Evolutionary conservation across 139 green algal species (phyloP), one percentile per base, ranked within the genome.

Genomic region (Volvox reticuliferus): DNA sequence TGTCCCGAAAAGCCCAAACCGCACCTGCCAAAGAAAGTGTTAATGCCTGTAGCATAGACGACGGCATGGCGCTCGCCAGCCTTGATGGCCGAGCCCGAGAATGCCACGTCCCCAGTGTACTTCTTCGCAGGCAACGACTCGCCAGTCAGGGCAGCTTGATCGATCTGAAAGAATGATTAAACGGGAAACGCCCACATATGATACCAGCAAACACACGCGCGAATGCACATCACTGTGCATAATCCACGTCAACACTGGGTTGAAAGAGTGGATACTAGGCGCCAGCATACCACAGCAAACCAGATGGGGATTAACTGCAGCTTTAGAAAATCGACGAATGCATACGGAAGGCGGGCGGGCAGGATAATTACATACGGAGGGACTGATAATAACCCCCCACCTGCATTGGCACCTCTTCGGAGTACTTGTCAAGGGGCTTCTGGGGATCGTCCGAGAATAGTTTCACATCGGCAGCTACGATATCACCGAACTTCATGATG

Each of bases 391-490:
- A n/a, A n/a, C n/a, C 30, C 26, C 92, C 6, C 28, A 94, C 96
- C 96, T 97, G 95, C 93, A 98, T 96, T 36, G 95, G 96, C 1
- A 88, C 91, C 84, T 97, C 95, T 37, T 96, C 93, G 35, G 73
- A 89, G 16, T 87, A 78, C 13, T 82, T 80, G 26, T 88, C 85
- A 19, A 62, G 37, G 5, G 86, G 86, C 55, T 36, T 76, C 44
- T 90, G 86, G 5, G 86, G 86, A 30, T 90, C 86, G 79, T 96
- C 95, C 12, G 82, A 91, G 88, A 99, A 91, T 13, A 99, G 93
- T 89, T 98, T 98, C 71, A 97, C 92, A 88, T 99, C 97, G 2
- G 97, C 97, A 12, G 97, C 97, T 16, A 99, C 95, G 35, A 98
- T 95, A 80, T 98, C 95, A 30, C 97, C 97, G 32, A 98, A 90